phyloP scores from a whole-genome alignment of 352 stramenopile species.

The Thraustochytrium striatum region DNA sequence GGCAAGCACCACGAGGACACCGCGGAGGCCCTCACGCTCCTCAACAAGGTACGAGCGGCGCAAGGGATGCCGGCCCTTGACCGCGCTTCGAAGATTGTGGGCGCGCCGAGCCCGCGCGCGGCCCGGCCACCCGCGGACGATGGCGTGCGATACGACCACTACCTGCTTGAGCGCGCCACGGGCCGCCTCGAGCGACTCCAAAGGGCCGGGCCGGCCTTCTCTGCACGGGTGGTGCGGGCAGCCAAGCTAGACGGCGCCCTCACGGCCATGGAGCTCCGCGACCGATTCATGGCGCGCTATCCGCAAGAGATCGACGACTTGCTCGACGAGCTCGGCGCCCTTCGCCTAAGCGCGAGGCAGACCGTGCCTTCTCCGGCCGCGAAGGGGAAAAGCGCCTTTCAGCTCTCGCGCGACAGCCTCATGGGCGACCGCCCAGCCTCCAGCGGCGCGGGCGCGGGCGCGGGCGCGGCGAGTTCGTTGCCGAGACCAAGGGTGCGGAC shows the following conservation, averaged over 20 bases:
- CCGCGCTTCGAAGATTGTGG: not conserved
- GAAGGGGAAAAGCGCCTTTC: no score
- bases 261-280: constrained; percentile 1
- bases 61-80: constrained; percentile 2
- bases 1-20: constrained; percentile 40
- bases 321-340: constrained; percentile 11
- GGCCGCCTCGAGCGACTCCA: constrained; percentile 1
- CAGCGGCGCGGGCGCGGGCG: no score
- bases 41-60: constrained; percentile 35
- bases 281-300: constrained; percentile 11
- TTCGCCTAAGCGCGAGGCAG: no score
- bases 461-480: no score
- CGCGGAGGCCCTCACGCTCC: constrained; percentile 31
- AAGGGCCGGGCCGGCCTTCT: not conserved
- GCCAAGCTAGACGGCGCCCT: not conserved
- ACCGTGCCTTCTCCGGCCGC: no score
- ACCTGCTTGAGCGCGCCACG: constrained; percentile 5
- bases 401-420: no score
- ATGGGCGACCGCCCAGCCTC: no score
- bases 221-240: not conserved
- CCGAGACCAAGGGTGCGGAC: no score
- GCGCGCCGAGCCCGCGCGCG: not conserved
- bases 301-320: not conserved
- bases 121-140: not conserved
- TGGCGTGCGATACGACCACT: not conserved